A percentile compares a stretch with the other conserved stretches of the same genome.
phyloP scores from a whole-genome alignment of 306 rosid genomes.

The Cucumis hystrix region DNA sequence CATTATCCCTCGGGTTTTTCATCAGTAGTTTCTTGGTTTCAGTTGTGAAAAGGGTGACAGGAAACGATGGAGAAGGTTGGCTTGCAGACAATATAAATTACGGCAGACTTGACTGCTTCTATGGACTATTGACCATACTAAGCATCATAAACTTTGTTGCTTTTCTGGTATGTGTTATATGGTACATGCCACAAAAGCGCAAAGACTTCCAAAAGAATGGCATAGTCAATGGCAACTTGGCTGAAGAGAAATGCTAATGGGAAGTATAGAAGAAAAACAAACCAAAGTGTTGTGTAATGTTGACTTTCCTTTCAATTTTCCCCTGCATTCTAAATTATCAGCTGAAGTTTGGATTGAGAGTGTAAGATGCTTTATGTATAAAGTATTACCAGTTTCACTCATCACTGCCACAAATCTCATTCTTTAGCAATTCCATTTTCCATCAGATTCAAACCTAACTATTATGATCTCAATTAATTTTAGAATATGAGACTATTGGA shows the following conservation, averaged over 20 bases:
- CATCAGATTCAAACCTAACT: not conserved
- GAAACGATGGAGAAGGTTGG: conserved; percentile 54
- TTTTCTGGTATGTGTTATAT: conserved; percentile 36
- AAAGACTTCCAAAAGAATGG: conserved; percentile 28
- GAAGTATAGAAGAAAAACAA: not conserved
- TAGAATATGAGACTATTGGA: not conserved
- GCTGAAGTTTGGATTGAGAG: not conserved
- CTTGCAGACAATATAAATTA: conserved; percentile 59
- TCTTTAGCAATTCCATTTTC: not conserved
- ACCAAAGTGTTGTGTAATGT: not conserved
- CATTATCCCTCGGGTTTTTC: conserved; percentile 79
- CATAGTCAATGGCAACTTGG: conserved; percentile 10
- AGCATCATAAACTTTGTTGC: conserved; percentile 53
- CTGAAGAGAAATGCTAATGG: conserved; percentile 32
- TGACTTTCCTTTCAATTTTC: not conserved
- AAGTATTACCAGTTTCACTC: not conserved
- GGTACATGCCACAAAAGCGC: conserved; percentile 45
- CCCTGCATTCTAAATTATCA: not conserved
- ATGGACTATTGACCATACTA: conserved; percentile 46
- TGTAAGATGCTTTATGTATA: not conserved
- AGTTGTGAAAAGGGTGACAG: conserved; percentile 42
- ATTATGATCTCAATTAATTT: not conserved
- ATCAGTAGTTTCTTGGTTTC: conserved; percentile 76
- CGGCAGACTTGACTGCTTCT: conserved; percentile 82
- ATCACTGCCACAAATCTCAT: not conserved